Evolutionary conservation across 805 yeast genomes (phyloP), one percentile per base, ranked within the genome.

Genomic region (Lachancea thermotolerans): DNA sequence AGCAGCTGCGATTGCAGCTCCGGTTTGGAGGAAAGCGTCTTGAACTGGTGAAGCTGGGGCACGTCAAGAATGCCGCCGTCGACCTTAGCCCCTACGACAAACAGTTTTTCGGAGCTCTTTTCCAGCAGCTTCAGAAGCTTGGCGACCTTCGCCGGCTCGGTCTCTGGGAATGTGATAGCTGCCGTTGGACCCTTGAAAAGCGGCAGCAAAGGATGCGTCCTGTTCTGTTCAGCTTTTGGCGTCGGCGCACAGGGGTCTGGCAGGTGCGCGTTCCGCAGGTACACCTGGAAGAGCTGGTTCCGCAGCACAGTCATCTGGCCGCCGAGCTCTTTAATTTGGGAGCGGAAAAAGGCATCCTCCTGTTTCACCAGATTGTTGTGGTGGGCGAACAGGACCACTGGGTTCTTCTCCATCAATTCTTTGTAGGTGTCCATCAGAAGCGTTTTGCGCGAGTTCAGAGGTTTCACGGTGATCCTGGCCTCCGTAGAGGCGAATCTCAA

Each of bases 151-250:
- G 67, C 55, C n/a, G 97, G 96, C 51, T 88, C 82, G 31, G 84
- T 70, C 49, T 74, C 78, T 37, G 77, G 77, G 48, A 88, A 74
- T 16, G 84, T 64, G 46, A 91, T 78, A 9, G 85, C 73, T 1
- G 95, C 95, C 2, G 95, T 82, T 18, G 98, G 96, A 8, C 98
- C 98, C 49, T 69, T 69, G 48, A 93, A 73, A 44, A 89, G 70
- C 9, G 81, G 79, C 21, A 75, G 62, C 53, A 91, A 66, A 12
- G 95, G 95, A 63, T 87, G 95, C 31, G 67, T 64, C 45, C 67
- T 72, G 51, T 67, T 65, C 40, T 64, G 69, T 30, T 59, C 49
- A 43, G 72, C 59, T 15, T 84, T 81, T 35, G 71, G 63, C 62
- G 47, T 77, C 70, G 35, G 95, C 82, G 58, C 56, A 41, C 59